Conservation (phyloP, 768 basidiomycete genomes). For the Stropharia rugosoannulata region DNA sequence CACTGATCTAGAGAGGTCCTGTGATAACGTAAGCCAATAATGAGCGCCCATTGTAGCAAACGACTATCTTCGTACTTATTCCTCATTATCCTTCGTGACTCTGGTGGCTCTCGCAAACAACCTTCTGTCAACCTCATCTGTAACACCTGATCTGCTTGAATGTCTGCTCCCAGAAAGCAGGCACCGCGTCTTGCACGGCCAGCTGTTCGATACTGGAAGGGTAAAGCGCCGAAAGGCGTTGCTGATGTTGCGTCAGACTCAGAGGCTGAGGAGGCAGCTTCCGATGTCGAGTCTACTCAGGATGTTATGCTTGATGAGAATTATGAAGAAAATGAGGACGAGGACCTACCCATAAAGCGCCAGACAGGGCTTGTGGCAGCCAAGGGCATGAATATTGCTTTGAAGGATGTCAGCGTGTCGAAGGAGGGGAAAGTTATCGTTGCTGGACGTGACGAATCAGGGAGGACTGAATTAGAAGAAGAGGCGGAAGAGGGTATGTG, state of each 20-base stretch:
- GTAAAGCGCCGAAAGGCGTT: slow-evolving; percentile 81
- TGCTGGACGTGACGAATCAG: slow-evolving; percentile 76
- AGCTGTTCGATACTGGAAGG: slow-evolving; percentile 87
- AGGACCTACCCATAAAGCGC: slow-evolving; percentile 44
- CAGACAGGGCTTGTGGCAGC: slow-evolving; percentile 31
- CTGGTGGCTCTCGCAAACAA: too few species aligned
- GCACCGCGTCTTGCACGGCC: slow-evolving; percentile 79
- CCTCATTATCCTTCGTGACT: too few species aligned
- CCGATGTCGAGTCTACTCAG: slow-evolving; percentile 37
- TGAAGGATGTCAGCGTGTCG: slow-evolving; percentile 82
- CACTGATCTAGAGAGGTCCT: too few species aligned
- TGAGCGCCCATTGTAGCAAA: too few species aligned
- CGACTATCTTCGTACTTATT: too few species aligned
- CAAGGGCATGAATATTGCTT: slow-evolving; percentile 68
- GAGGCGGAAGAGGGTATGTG: slow-evolving; percentile 30
- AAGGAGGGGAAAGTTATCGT: slow-evolving; percentile 79
- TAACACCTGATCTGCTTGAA: neutral
- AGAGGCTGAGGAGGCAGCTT: slow-evolving; percentile 53
- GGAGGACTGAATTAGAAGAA: slow-evolving; percentile 64
- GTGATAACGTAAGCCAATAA: too few species aligned
- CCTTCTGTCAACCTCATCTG: too few species aligned
- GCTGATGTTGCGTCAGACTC: slow-evolving; percentile 61
- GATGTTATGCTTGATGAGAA: slow-evolving; percentile 63
- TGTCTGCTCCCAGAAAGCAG: slow-evolving; percentile 50
- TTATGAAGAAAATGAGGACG: slow-evolving; percentile 43